phyloP scores from a whole-genome alignment of 192 early-diverging fungal species.

The Physocladia obscura region DNA sequence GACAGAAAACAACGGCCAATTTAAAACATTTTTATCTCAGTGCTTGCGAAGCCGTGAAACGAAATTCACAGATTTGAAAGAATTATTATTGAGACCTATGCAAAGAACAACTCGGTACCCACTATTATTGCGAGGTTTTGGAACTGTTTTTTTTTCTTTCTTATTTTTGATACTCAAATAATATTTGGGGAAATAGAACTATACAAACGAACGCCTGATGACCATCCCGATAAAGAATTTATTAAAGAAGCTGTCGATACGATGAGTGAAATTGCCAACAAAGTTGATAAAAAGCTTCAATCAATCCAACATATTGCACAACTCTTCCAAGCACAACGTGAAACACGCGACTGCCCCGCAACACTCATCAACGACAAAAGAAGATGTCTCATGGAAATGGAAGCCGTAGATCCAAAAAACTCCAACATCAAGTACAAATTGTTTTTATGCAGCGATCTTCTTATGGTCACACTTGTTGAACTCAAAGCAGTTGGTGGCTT shows the following conservation, averaged over 20 bases:
- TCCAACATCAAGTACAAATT: conserved; percentile 30
- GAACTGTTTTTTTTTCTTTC: neutral
- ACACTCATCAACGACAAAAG: conserved; percentile 45
- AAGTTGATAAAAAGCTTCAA: conserved; percentile 57
- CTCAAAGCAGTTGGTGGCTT: neutral
- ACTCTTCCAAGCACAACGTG: conserved; percentile 53
- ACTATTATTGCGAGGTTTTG: conserved; percentile 40
- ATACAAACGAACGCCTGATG: conserved; percentile 43
- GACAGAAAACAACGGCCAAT: conserved; percentile 42
- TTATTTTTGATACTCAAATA: neutral
- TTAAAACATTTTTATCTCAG: conserved; percentile 21
- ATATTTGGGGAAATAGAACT: conserved; percentile 37
- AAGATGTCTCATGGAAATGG: conserved; percentile 45
- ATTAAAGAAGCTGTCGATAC: conserved; percentile 42
- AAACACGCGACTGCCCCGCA: conserved; percentile 57
- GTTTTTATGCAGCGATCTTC: conserved; percentile 49
- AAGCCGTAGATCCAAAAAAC: conserved; percentile 38
- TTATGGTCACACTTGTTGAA: conserved; percentile 42
- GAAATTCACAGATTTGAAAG: conserved; percentile 32
- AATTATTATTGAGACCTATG: conserved; percentile 42
- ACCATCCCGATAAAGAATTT: conserved; percentile 49
- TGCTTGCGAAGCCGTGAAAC: conserved; percentile 17
- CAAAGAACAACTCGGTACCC: conserved; percentile 48
- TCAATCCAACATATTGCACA: conserved; percentile 46
- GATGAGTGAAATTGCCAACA: conserved; percentile 43